Evolutionary conservation across 2,329 filamentous ascomycete genomes (phyloP), one percentile per base, ranked within the genome.

Genomic region (Cyphellophora europaea): DNA sequence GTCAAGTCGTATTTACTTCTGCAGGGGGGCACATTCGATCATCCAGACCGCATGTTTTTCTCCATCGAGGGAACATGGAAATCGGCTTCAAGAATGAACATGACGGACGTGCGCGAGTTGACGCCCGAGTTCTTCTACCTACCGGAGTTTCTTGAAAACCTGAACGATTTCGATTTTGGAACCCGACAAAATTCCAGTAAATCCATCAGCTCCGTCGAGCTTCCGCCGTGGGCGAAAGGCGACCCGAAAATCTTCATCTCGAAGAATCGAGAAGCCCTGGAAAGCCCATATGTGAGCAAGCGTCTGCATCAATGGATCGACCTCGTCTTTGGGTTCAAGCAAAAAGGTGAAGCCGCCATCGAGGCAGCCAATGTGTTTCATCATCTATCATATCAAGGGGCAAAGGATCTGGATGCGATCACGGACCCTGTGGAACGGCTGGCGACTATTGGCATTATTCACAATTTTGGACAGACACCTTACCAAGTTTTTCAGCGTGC

Each of bases 111-210:
- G 2, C 74, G 91, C 46, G 91, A 98, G 56, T 67, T 98, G 15
- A 96, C 87, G 12, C 91, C 91, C 0, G 91, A 98, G 52, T 98
- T 98, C 59, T 98, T 93, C 63, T 98, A 89, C 49, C 70, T 98
- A 1, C 88, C 91, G 0, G 91, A 96, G 46, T 96, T 98, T 45
- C 65, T 98, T 11, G 80, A 77, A n/a, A 98, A 98, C 51, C 74
- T 86, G 44, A 98, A 98, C 51, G 76, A 77, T 3, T 98, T 94
- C 59, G 87, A 96, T 48, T 96, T 98, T 59, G 93, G 93, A 5
- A 66, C 77, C 25, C 77, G 85, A 14, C 88, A 96, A 56, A 87
- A 84, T 33, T 79, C 77, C 37, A 83, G 77, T 2, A 79, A 79
- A 15, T 73, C 73, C 19, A 88, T 98, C 15, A 84, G 94, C 52